Base-by-base conservation (phyloP, 2,329 filamentous ascomycete species). In the Colletotrichum musicola region DNA sequence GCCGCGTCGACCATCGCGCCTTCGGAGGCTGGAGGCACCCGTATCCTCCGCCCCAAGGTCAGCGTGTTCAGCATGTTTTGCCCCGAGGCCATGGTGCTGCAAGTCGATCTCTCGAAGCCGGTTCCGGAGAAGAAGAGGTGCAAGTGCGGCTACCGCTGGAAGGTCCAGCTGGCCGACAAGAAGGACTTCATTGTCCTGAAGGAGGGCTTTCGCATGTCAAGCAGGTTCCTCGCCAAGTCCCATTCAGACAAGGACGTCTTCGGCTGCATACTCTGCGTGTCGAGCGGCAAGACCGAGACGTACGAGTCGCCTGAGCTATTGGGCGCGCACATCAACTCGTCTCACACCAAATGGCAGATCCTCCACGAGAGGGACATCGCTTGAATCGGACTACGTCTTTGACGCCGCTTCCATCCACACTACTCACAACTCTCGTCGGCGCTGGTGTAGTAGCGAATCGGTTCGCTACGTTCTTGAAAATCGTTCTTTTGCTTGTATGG, bases 341-440 rank as follows among this genome's bases (percentile, higher is more conserved):
- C 71, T 12, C 80, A 83, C 68, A 77, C 76, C 27, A 82, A 82
- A 72, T 82, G 81, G 81, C 80, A 82, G 74, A 77, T 83, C 67
- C 75, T 82, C 27, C 81, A 82, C 57, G 80, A 82, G 66, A 47
- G 67, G 18, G 67, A 69, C 30, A 69, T 69, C 6, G n/a, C 44
- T 18, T 69, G 35, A 58, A 12, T 7, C 12, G 22, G 20, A 25
- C 4, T 9, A 27, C 22, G 30, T 13, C 20, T 49, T 49, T 10
- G 30, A 4, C n/a, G 9, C 18, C 6, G 6, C 46, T 12, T 18
- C 20, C 7, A 22, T 9, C 18, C n/a, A 18, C 30, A 35, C 7
- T 10, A 3, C 30, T 10, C 7, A 35, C 30, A 35, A 9, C 30
- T 35, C 30, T 35, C 30, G 7, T 49, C 46, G 46, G n/a, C 20